Conservation (phyloP, 306 rosid genomes). For the Pyrus communis region DNA sequence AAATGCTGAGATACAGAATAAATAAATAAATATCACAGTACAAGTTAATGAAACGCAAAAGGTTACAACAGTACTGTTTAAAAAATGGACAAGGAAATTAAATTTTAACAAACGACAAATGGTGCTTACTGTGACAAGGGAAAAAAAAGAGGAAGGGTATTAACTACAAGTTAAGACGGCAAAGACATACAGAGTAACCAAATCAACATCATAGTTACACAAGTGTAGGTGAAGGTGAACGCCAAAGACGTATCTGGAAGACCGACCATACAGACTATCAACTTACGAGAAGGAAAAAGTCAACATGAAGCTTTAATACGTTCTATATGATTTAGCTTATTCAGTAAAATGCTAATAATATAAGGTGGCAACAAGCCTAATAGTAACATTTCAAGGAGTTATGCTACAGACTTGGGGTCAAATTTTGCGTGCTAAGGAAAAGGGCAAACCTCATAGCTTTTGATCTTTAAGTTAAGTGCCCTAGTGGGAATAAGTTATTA, state of each 20-base stretch:
- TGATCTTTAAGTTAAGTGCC: neutral
- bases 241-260: neutral
- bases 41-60: neutral
- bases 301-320: neutral
- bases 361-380: neutral
- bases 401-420: neutral
- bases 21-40: constrained; percentile 1
- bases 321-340: neutral
- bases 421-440: neutral
- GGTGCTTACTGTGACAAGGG: neutral
- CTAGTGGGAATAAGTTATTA: neutral
- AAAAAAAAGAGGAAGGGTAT: neutral
- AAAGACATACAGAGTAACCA: neutral
- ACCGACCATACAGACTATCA: neutral
- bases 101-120: neutral
- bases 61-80: neutral
- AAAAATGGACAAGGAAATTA: neutral
- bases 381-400: neutral
- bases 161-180: neutral
- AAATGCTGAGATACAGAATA: constrained; percentile 55
- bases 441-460: neutral
- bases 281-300: neutral
- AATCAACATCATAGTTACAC: neutral
- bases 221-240: constrained; percentile 1
- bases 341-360: neutral